These are phyloP conservation scores for Salix exigua DNA, from an alignment of 345 rosid species.

Conservation along the genomic window DNA sequence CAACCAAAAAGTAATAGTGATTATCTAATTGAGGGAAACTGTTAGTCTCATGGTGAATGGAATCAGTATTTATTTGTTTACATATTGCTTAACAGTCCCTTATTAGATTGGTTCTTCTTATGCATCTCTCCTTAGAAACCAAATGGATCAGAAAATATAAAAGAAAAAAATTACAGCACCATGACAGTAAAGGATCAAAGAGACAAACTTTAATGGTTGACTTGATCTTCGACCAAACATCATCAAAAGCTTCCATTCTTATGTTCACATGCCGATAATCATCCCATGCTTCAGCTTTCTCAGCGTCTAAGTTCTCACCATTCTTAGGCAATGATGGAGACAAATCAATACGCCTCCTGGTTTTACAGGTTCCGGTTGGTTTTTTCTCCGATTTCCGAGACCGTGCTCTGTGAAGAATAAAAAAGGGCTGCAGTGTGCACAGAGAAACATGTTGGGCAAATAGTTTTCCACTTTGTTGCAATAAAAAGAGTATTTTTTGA, in stretches of 20 bases:
- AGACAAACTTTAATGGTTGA: conserved; percentile 45
- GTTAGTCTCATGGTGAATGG: not conserved
- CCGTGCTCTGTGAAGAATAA: conserved; percentile 52
- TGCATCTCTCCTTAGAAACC: not conserved
- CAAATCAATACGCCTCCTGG: conserved; percentile 52
- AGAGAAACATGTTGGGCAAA: not conserved
- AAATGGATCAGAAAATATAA: not conserved
- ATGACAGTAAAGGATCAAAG: not conserved
- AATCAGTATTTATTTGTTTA: not conserved
- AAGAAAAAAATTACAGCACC: not conserved
- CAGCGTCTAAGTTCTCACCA: conserved; percentile 25
- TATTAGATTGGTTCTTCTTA: not conserved
- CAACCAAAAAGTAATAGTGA: no score
- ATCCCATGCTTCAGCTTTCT: conserved; percentile 26
- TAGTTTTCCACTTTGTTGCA: no score
- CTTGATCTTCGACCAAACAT: conserved; percentile 68
- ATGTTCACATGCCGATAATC: conserved; percentile 18
- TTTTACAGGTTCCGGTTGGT: conserved; percentile 31
- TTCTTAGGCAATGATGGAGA: conserved; percentile 26
- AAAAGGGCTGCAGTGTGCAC: conserved; percentile 52
- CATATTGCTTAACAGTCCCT: not conserved
- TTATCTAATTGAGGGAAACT: not conserved
- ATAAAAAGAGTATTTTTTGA: no score
- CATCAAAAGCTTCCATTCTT: conserved; percentile 52
- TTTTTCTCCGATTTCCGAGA: conserved; percentile 36